Conservation (phyloP, 2,329 filamentous ascomycete species). For the Beauveria varroae region DNA sequence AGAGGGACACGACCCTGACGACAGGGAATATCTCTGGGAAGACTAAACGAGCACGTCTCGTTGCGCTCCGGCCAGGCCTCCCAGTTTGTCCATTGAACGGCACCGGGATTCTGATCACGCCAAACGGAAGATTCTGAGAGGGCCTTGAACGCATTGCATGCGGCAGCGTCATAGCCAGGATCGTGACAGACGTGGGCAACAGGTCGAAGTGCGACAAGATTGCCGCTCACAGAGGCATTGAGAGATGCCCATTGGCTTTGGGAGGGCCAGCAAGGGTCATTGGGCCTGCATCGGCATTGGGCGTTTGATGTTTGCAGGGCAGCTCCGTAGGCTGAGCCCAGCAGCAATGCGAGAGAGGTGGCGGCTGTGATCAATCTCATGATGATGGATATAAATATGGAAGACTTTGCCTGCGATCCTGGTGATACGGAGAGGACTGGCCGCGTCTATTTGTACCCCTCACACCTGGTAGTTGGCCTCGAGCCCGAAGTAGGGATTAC, state of each 20-base stretch:
- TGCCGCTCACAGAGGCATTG: conserved; percentile 41
- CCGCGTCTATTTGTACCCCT: conserved; percentile 1
- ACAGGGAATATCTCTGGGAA: conserved; percentile 18
- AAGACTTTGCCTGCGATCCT: background rate
- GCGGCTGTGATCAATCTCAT: background rate
- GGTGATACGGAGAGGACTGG: background rate
- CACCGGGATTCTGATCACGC: conserved; percentile 27
- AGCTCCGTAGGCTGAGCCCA: background rate
- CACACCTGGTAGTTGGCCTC: background rate
- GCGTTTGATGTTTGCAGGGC: background rate
- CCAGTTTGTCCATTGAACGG: conserved; percentile 30
- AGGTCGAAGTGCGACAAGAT: conserved; percentile 42
- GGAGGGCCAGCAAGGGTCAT: conserved; percentile 43
- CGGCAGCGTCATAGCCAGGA: conserved; percentile 31
- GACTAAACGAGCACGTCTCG: conserved; percentile 29
- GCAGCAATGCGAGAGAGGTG: background rate
- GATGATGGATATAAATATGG: background rate
- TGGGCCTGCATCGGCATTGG: conserved; percentile 38
- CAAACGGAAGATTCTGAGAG: conserved; percentile 25
- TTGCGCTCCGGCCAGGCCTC: conserved; percentile 28
- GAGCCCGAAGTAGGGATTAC: background rate
- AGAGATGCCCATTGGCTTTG: conserved; percentile 36
- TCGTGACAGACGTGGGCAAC: conserved; percentile 43
- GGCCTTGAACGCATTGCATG: conserved; percentile 29
- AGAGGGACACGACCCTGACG: conserved; percentile 28